Base-by-base conservation (phyloP, 2,329 filamentous ascomycete species). In the Neofusicoccum parvum region DNA sequence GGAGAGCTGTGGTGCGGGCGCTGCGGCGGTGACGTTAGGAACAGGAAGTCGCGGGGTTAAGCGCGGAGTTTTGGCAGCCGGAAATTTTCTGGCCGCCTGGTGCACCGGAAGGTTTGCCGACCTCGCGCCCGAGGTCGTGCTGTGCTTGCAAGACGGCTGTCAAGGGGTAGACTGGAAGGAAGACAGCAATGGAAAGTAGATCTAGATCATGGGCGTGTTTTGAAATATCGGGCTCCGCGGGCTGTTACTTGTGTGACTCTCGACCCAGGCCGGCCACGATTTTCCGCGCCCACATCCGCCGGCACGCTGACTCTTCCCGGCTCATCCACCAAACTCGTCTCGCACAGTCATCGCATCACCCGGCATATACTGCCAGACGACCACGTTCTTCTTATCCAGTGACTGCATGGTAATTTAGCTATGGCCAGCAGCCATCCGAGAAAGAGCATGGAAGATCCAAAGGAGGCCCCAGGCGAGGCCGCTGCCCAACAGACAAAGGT, bases 361-460 rank as follows among this genome's bases (percentile, higher is more conserved):
- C 14, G 49, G 11, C 7, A n/a, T 10, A 9, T 11, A 11, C 0
- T 56, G 14, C 20, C 6, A 9, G 15, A 15, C 4, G 20, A 6
- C n/a, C 17, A 17, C 20, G 2, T 49, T 49, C 10, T 36, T 20
- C 4, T 10, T 45, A 14, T 32, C 27, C 41, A 17, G 6, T 4
- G 37, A 39, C 10, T 5, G 4, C 41, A 15, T 45, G 4, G 5
- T 0, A 17, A 15, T 17, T 5, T 7, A 5, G 1, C 10, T 11
- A 2, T 5, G n/a, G n/a, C 17, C 20, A 20, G 14, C 11, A 41
- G 2, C 9, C 3, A 11, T 15, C 17, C 12, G 5, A 20, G 37
- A 62, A 62, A 62, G 59, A 62, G 59, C 45, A 62, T 51, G 46
- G 59, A 34, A 12, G 39, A 17, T 41, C 12, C 46, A 32, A 0